Conservation (phyloP, 345 rosid species). For the Murraya paniculata region DNA sequence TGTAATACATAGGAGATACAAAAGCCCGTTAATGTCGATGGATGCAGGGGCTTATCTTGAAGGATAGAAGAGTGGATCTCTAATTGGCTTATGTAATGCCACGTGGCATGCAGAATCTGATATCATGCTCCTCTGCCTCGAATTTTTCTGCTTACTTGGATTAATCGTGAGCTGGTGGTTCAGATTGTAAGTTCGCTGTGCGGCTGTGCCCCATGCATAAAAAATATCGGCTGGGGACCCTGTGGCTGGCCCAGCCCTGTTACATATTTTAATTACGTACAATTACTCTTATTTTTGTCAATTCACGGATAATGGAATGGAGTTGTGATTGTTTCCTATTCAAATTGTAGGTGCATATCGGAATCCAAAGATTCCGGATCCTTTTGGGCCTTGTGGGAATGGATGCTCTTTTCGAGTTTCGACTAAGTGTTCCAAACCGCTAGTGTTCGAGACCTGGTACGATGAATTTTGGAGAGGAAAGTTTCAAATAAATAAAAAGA, state of each 20-base stretch:
- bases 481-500: too few relatives aligned
- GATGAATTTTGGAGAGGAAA: too few relatives aligned
- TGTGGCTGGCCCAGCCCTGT: neutral
- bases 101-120: constrained; percentile 52
- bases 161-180: constrained; percentile 34
- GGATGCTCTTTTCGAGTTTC: too few relatives aligned
- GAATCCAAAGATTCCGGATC: too few relatives aligned
- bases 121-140: constrained; percentile 11
- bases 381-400: too few relatives aligned
- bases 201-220: neutral
- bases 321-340: too few relatives aligned
- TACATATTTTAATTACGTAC: neutral
- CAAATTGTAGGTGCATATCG: too few relatives aligned
- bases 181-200: constrained; percentile 3
- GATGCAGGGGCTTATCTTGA: constrained; percentile 48
- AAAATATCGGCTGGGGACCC: neutral
- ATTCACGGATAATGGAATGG: too few relatives aligned
- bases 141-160: constrained; percentile 23
- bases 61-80: constrained; percentile 40
- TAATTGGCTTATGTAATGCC: constrained; percentile 37
- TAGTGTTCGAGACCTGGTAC: too few relatives aligned
- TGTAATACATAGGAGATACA: neutral
- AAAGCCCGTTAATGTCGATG: constrained; percentile 34
- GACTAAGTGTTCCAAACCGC: too few relatives aligned
- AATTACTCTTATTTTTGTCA: neutral